phyloP scores from a whole-genome alignment of 2,329 filamentous ascomycete genomes.

The Pseudogymnoascus sp. region DNA sequence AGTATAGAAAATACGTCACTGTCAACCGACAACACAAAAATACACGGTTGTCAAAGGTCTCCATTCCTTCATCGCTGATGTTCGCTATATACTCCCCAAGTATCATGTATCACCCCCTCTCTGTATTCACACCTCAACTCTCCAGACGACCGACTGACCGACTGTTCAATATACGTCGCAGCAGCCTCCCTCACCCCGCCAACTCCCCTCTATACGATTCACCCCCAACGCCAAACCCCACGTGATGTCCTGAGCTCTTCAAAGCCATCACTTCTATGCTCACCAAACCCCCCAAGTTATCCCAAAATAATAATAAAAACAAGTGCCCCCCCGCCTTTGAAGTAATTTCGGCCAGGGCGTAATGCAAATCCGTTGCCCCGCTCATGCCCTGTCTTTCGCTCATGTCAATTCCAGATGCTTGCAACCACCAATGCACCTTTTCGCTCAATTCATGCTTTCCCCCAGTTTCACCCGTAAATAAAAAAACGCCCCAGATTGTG shows the following conservation, averaged over 20 bases:
- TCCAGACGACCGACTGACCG: not conserved
- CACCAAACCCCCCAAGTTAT: not conserved
- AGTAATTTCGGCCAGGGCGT: not conserved
- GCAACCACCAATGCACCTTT: not conserved
- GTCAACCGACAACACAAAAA: not conserved
- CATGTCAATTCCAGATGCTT: not conserved
- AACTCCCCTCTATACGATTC: not conserved
- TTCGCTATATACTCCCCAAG: not conserved
- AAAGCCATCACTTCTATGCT: constrained; percentile 11
- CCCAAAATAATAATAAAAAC: not conserved
- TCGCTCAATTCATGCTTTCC: constrained; percentile 1
- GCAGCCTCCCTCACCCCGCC: not conserved
- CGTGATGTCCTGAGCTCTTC: constrained; percentile 10
- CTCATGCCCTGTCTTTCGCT: not conserved
- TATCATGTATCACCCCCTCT: not conserved
- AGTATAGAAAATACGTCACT: not conserved
- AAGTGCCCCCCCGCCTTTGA: not conserved
- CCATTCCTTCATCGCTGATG: not conserved
- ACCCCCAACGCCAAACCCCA: constrained; percentile 7
- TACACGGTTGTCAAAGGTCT: not conserved
- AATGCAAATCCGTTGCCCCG: not conserved
- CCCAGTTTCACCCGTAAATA: not conserved
- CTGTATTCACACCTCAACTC: not conserved
- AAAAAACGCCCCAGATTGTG: constrained; percentile 1
- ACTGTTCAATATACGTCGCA: not conserved